Base-by-base conservation (phyloP, 345 rosid species). In the Firmiana major region DNA sequence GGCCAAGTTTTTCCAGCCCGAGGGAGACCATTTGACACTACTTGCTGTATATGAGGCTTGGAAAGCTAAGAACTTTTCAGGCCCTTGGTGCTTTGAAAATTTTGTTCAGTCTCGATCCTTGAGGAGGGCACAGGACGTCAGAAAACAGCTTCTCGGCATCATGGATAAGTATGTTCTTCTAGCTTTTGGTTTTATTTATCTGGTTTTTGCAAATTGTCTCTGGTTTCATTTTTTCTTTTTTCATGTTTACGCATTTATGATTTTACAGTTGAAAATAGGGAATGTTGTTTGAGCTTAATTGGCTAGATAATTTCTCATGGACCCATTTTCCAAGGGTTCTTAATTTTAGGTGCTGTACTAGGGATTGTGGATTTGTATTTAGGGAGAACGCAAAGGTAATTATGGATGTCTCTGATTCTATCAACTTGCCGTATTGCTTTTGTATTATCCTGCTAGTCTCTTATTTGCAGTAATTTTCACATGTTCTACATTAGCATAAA, bases 41-140 rank as follows among this genome's bases (percentile, higher is more conserved):
- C 94, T 94, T 63, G 98, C 98, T 19, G 93, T 93, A 0, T 94
- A 94, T 43, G 97, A 93, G 83, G 97, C 95, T 46, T 94, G 98
- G 98, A 94, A 91, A 83, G 93, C 90, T 1, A 90, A 93, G 70
- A 90, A 89, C 80, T 93, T 91, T 84, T 90, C 98, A 3, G 97
- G 92, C 54, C 93, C 97, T 45, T 94, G 94, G 97, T 94, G 98
- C 83, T 90, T 87, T 49, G 98, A 93, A 83, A 94, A 93, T 72
- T 94, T 94, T 81, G 89, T 94, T 46, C 94, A 89, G 87, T 86
- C 91, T 59, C 84, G 92, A 40, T 93, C 98, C 0, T 83, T 94
- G 82, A 86, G 95, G 67, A 89, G 92, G 79, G 98, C 95, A 31
- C 94, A 91, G 75, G 94, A 91, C 72, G 95, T 93, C 73, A 87